phyloP scores from a whole-genome alignment of 441 rosid species.

The Daphne laureola region DNA sequence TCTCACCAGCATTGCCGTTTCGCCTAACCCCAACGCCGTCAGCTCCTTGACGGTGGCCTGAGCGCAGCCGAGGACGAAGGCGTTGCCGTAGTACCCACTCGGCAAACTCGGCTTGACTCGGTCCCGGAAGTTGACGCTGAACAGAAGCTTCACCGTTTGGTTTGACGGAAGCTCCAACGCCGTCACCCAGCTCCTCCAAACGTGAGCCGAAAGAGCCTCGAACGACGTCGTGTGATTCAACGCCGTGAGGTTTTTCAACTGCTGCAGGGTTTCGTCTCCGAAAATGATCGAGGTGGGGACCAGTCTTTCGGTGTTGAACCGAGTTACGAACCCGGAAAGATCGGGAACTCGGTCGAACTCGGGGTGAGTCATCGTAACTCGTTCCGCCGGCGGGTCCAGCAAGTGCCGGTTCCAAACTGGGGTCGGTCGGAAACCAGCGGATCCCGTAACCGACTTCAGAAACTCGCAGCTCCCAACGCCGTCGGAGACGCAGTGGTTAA shows the following conservation, averaged over 20 bases:
- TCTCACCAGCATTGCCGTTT: conserved; percentile 48
- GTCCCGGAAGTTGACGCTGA: conserved; percentile 54
- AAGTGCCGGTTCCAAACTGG: conserved; percentile 75
- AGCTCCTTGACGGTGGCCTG: conserved; percentile 47
- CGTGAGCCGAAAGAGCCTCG: conserved; percentile 70
- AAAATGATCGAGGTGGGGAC: conserved; percentile 52
- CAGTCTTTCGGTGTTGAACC: conserved; percentile 49
- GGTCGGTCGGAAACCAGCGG: conserved; percentile 19
- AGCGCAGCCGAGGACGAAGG: conserved; percentile 69
- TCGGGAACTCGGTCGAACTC: conserved; percentile 58
- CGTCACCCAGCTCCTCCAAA: conserved; percentile 83
- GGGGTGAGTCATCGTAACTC: conserved; percentile 30
- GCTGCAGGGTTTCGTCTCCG: conserved; percentile 28
- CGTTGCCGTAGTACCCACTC: conserved; percentile 71
- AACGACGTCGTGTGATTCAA: conserved; percentile 49
- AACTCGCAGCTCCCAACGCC: conserved; percentile 75
- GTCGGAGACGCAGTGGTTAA: conserved; percentile 65
- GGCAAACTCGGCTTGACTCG: conserved; percentile 69
- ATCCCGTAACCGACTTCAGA: conserved; percentile 26
- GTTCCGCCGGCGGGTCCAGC: conserved; percentile 25
- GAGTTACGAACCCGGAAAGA: conserved; percentile 42
- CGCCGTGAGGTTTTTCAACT: conserved; percentile 35
- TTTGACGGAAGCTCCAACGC: conserved; percentile 49
- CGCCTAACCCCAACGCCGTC: conserved; percentile 43
- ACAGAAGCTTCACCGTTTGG: conserved; percentile 61